phyloP scores from a whole-genome alignment of 352 stramenopile genomes.

The Thalassiosira gravida region DNA sequence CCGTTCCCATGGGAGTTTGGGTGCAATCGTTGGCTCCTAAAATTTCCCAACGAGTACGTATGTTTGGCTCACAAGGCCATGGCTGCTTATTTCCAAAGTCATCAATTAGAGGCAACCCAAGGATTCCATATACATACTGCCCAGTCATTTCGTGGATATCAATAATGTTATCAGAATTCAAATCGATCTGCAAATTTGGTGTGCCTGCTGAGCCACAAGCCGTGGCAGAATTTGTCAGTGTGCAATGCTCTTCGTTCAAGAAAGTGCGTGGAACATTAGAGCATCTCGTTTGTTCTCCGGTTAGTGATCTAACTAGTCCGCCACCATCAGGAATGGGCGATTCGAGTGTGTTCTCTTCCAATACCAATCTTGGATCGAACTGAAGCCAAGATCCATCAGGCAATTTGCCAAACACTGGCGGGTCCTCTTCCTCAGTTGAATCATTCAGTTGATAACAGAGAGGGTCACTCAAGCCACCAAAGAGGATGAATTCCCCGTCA shows the following conservation, averaged over 20 bases:
- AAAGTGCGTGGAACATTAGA: constrained; percentile 64
- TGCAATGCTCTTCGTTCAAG: constrained; percentile 62
- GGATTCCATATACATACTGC: constrained; percentile 63
- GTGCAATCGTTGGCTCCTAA: constrained; percentile 41
- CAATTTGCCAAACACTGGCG: constrained; percentile 59
- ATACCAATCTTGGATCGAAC: constrained; percentile 50
- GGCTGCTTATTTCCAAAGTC: constrained; percentile 26
- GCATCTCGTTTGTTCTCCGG: constrained; percentile 49
- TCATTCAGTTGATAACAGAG: constrained; percentile 53
- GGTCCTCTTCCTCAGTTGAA: constrained; percentile 55
- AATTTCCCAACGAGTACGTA: constrained; percentile 65
- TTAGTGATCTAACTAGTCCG: constrained; percentile 36
- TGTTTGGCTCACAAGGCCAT: constrained; percentile 45
- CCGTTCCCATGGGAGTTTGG: constrained; percentile 27
- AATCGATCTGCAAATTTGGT: constrained; percentile 43
- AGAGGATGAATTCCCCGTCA: constrained; percentile 51
- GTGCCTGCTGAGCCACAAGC: constrained; percentile 49
- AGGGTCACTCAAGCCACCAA: constrained; percentile 36
- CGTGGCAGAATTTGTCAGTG: constrained; percentile 43
- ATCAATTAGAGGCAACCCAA: constrained; percentile 61
- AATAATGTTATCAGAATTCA: constrained; percentile 55
- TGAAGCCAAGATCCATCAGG: constrained; percentile 57
- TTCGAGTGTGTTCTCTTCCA: constrained; percentile 60
- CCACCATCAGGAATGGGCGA: constrained; percentile 61
- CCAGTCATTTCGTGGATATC: constrained; percentile 54